phyloP scores from a whole-genome alignment of 176 grass and related monocot genomes.

The Tillandsia leiboldiana region DNA sequence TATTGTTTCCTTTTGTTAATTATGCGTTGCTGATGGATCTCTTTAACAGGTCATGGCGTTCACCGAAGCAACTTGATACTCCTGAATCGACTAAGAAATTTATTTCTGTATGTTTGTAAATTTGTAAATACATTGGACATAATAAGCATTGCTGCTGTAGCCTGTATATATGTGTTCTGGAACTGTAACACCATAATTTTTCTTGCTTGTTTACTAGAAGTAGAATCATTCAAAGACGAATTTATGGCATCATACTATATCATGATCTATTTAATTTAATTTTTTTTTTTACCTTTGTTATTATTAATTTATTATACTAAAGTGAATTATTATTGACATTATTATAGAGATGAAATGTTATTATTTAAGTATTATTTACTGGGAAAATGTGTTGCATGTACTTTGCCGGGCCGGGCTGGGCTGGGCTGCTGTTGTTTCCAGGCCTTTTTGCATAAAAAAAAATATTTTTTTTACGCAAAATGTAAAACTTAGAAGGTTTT shows the following conservation, averaged over 20 bases:
- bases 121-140: constrained; percentile 14
- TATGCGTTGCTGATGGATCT: background rate
- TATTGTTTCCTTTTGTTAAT: background rate
- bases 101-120: background rate
- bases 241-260: background rate
- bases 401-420: no score
- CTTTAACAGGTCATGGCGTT: constrained; percentile 42
- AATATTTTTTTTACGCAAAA: no score
- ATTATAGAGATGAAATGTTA: background rate
- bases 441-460: no score
- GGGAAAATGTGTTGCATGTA: no score
- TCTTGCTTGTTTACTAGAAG: background rate
- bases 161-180: constrained; percentile 32
- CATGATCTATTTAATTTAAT: background rate
- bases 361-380: no score
- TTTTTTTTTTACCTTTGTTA: background rate
- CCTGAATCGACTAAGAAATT: constrained; percentile 5
- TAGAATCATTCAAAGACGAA: background rate
- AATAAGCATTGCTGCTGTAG: constrained; percentile 6
- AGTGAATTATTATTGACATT: background rate
- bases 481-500: no score
- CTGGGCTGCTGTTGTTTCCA: no score
- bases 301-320: background rate
- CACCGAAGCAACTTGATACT: constrained; percentile 25
- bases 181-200: constrained; percentile 19